These are phyloP conservation scores for Kodamaea suecica DNA, from an alignment of 1,139 yeast species.

Conservation along the genomic window DNA sequence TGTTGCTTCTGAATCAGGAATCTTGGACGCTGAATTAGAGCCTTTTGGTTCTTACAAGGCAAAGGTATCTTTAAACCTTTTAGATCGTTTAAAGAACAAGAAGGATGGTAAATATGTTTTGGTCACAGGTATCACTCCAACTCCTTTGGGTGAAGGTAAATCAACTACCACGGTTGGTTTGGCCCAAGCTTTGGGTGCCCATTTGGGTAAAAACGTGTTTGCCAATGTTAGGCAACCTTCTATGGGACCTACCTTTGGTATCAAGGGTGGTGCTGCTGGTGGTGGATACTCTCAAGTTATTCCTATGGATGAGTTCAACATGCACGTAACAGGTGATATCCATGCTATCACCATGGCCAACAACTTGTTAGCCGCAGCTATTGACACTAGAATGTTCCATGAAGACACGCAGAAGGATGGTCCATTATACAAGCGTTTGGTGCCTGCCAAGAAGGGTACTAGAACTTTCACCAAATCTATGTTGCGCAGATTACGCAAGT, in stretches of 20 bases:
- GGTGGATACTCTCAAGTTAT: slow-evolving; percentile 98
- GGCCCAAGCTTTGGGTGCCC: slow-evolving; percentile 95
- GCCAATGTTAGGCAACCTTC: slow-evolving; percentile 98
- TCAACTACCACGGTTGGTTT: slow-evolving; percentile 96
- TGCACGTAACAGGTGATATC: slow-evolving; percentile 97
- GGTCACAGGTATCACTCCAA: slow-evolving; percentile 97
- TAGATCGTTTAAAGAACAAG: slow-evolving; percentile 66
- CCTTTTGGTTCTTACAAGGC: slow-evolving; percentile 92
- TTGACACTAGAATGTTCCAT: slow-evolving; percentile 97
- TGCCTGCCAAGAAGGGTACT: slow-evolving; percentile 80
- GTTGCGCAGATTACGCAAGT: slow-evolving; percentile 72
- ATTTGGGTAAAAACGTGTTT: slow-evolving; percentile 77
- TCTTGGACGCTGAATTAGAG: slow-evolving; percentile 78
- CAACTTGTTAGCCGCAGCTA: slow-evolving; percentile 93
- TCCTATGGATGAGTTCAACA: slow-evolving; percentile 98
- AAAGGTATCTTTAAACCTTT: slow-evolving; percentile 72
- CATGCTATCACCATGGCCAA: slow-evolving; percentile 97
- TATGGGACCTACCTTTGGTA: slow-evolving; percentile 99
- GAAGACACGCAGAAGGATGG: slow-evolving; percentile 91
- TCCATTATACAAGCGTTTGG: slow-evolving; percentile 80
- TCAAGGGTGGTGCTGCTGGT: slow-evolving; percentile 99
- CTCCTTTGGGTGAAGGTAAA: slow-evolving; percentile 98
- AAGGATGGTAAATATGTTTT: slow-evolving; percentile 85
- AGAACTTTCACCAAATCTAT: slow-evolving; percentile 77
- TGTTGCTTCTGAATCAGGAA: slow-evolving; percentile 83